These are phyloP conservation scores for Brettanomyces custersianus DNA, from an alignment of 805 yeast genomes.

Conservation along the genomic window DNA sequence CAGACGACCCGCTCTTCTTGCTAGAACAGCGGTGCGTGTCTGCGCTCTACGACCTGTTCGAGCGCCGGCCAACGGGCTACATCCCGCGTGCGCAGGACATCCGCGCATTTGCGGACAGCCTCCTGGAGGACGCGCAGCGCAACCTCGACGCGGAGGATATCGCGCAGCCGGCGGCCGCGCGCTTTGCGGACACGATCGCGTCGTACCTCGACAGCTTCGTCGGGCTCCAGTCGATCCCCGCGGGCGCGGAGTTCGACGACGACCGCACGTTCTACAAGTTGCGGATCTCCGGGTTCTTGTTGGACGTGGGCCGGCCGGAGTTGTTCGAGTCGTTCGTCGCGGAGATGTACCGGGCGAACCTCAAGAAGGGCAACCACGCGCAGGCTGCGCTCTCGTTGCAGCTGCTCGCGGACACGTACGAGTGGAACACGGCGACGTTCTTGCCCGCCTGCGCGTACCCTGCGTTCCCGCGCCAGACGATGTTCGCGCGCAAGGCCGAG, in stretches of 20 bases:
- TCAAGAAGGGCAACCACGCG: constrained; percentile 51
- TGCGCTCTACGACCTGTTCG: constrained; percentile 58
- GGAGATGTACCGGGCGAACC: constrained; percentile 59
- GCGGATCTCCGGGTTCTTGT: constrained; percentile 65
- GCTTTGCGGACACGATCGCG: constrained; percentile 43
- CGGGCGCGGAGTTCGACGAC: constrained; percentile 76
- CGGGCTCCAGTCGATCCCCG: constrained; percentile 67
- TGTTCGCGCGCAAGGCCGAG: constrained; percentile 73
- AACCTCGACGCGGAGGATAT: constrained; percentile 54
- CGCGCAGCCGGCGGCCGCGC: constrained; percentile 40
- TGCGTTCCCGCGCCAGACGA: constrained; percentile 67
- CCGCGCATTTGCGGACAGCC: constrained; percentile 38
- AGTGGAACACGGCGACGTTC: constrained; percentile 55
- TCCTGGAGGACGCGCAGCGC: constrained; percentile 37
- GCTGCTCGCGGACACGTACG: constrained; percentile 64
- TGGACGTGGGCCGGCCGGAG: constrained; percentile 73
- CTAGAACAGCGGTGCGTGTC: constrained; percentile 55
- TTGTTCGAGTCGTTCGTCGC: constrained; percentile 70
- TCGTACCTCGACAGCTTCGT: constrained; percentile 57
- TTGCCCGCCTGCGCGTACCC: constrained; percentile 56
- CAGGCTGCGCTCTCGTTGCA: constrained; percentile 82
- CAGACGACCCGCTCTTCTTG: constrained; percentile 30
- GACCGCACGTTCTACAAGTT: constrained; percentile 76
- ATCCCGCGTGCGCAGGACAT: constrained; percentile 51
- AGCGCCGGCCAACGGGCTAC: constrained; percentile 28